Evolutionary conservation across 345 rosid species (phyloP), one percentile per base, ranked within the genome.

Genomic region (Viola odorata): DNA sequence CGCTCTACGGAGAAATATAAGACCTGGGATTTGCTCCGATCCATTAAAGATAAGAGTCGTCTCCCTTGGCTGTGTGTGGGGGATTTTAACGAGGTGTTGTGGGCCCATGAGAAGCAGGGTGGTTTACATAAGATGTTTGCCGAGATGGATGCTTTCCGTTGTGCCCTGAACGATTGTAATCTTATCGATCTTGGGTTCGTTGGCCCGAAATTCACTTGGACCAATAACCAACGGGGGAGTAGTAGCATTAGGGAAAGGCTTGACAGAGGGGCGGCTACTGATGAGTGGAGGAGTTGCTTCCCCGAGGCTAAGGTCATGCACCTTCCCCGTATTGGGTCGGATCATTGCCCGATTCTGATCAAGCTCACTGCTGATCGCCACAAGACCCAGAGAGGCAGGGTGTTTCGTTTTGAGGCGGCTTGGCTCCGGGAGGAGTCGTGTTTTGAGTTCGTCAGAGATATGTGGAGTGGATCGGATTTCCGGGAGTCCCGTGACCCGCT

Each of bases 1-100:
- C 55, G 48, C 58, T 74, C 8, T 67, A 61, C 37, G 77, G 50
- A 88, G 84, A 54, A 78, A 63, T 48, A 42, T 10, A 6, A 42
- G 3, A 42, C 45, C 1, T 42, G 45, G 45, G 8, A 42, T 6
- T 6, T 42, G 45, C 45, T 42, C 7, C 7, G 45, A 42, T 42
- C 45, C 7, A 6, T 42, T 6, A 42, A 42, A 42, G 45, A 42
- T 3, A 42, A 42, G 45, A 6, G 8, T 42, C 45, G 8, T 10
- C 11, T 42, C 32, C 32, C 32, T 23, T 23, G 32, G 32, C 32
- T 23, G 1, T 23, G 32, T 23, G 32, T 23, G 32, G 32, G 32
- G 32, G 32, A 23, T 23, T 23, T 23, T 23, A 23, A 23, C 2
- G 32, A 23, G 32, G 32, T 42, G 8, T 10, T 42, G 11, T 42